A percentile compares a stretch with the other conserved stretches of the same genome.
Evolutionary conservation across 169 alveolate genomes (phyloP).

Genomic region (Plasmodium vivax): DNA sequence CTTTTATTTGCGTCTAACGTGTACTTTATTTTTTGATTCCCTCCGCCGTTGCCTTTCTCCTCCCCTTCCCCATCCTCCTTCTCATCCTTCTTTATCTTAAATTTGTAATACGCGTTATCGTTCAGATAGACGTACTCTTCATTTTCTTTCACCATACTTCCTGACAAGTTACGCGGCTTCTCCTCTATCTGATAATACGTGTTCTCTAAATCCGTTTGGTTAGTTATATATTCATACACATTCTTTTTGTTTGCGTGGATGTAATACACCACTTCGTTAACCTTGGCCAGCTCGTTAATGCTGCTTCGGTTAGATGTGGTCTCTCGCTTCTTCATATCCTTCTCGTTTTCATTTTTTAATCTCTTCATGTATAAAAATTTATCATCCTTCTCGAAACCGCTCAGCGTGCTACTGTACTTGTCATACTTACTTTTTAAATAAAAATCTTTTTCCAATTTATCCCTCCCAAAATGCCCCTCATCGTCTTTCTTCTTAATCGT

Average conservation of each 20-base stretch:
- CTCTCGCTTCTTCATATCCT: constrained; percentile 48
- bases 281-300: constrained; percentile 48
- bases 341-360: constrained; percentile 51
- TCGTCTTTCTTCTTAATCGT: constrained; percentile 6
- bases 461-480: constrained; percentile 23
- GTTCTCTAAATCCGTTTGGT: constrained; percentile 69
- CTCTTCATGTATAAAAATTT: constrained; percentile 35
- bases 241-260: constrained; percentile 65
- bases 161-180: constrained; percentile 19
- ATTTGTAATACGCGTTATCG: constrained; percentile 69
- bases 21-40: constrained; percentile 29
- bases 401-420: constrained; percentile 25
- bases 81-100: constrained; percentile 66
- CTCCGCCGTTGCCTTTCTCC: neutral
- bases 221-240: constrained; percentile 69
- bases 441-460: constrained; percentile 50
- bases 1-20: constrained; percentile 31
- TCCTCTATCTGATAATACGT: constrained; percentile 73
- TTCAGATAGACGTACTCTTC: constrained; percentile 60
- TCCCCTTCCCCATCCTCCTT: constrained; percentile 24
- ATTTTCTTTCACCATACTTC: constrained; percentile 34
- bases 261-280: constrained; percentile 67
- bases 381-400: constrained; percentile 70
- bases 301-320: constrained; percentile 9
- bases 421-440: constrained; percentile 65